Evolutionary conservation across 2,329 filamentous ascomycete genomes (phyloP), one percentile per base, ranked within the genome.

Genomic region (Nakataea oryzae): DNA sequence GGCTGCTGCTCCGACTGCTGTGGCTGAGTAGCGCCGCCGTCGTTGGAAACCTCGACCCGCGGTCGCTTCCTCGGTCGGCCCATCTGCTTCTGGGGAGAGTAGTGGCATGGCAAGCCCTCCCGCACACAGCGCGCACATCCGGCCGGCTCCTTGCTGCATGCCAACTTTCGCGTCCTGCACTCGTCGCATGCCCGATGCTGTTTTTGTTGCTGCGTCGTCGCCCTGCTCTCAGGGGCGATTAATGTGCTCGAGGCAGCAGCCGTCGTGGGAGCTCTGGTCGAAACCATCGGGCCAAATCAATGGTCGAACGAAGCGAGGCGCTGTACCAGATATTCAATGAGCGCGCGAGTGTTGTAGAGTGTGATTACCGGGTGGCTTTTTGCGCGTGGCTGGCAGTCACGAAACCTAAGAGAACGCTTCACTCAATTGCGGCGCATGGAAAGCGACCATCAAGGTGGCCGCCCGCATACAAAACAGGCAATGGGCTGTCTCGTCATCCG

Each of bases 61-160:
- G 75, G 78, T 63, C 82, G 76, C 72, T 88, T 88, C 62, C 84
- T 76, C 27, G 86, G 86, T 55, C 86, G 77, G 4, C 86, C 86
- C 85, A 88, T 88, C 54, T 76, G 83, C 72, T 88, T 88, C 70
- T 87, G 86, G 14, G 79, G 75, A 9, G 85, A 87, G 72, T 87
- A 88, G 65, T 83, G 76, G 68, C 86, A 88, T 55, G 64, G 62
- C 55, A 86, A 79, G 63, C 76, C 78, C 66, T 88, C 85, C 62
- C 77, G 78, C 62, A 74, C 76, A 69, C 86, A 88, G 62, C 86
- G 79, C 9, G 77, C 73, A 70, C 86, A 88, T 62, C 84, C 84
- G 61, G 81, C 78, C 1, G 76, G 70, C 66, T 87, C 83, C 68
- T 88, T 88, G 54, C 83, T 81, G 71, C 86, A 88, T 57, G 85